These are phyloP conservation scores for Acacia melanoxylon DNA, from an alignment of 306 rosid genomes.

Conservation along the genomic window DNA sequence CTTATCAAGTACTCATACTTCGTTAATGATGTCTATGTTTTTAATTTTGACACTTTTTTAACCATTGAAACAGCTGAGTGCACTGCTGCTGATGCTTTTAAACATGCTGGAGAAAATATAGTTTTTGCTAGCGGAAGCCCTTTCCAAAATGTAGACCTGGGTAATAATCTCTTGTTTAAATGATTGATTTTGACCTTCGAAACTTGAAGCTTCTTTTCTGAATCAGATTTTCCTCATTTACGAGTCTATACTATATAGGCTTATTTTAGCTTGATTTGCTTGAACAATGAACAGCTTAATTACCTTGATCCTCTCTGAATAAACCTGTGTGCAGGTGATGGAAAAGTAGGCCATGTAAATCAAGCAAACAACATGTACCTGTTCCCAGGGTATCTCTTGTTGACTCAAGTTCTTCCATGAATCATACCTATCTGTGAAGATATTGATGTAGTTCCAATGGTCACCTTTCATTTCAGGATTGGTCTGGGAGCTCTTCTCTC, in stretches of 20 bases:
- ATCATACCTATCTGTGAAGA: conserved; percentile 7
- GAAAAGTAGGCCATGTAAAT: conserved; percentile 88
- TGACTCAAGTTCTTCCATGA: conserved; percentile 15
- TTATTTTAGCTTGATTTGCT: neutral
- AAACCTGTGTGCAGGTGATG: conserved; percentile 64
- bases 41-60: conserved; percentile 19
- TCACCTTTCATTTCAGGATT: conserved; percentile 62
- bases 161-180: conserved; percentile 46
- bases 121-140: conserved; percentile 99
- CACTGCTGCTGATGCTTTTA: conserved; percentile 91
- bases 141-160: conserved; percentile 79
- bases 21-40: conserved; percentile 28
- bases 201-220: conserved; percentile 15
- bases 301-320: conserved; percentile 20
- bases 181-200: conserved; percentile 22
- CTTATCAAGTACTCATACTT: conserved; percentile 35
- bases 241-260: conserved; percentile 28
- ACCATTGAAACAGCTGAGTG: conserved; percentile 79
- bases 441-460: conserved; percentile 20
- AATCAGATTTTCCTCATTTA: conserved; percentile 19
- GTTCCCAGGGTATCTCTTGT: conserved; percentile 83
- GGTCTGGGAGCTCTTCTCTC: conserved; percentile 93
- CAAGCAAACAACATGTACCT: conserved; percentile 99
- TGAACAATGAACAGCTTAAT: conserved; percentile 14
- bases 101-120: conserved; percentile 86